A percentile compares a stretch with the other conserved stretches of the same genome.
Conservation (phyloP, 768 basidiomycete species). For the Wakefieldia striispora region DNA sequence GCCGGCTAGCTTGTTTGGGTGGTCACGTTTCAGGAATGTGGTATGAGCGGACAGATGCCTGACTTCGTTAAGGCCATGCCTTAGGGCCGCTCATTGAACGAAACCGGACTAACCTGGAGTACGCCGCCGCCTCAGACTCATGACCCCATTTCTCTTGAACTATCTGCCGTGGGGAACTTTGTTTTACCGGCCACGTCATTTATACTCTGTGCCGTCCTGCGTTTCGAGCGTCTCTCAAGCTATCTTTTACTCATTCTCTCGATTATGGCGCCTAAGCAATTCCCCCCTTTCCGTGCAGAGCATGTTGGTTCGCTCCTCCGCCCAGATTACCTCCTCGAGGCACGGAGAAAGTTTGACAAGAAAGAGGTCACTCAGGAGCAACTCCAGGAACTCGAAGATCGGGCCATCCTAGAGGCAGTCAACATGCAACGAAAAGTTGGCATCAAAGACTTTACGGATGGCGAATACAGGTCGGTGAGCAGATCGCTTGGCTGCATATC, state of each 20-base stretch:
- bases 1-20: no score
- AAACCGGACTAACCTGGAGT: no score
- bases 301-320: conserved; percentile 46
- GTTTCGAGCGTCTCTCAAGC: no score
- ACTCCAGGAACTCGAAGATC: conserved; percentile 38
- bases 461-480: conserved; percentile 36
- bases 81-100: no score
- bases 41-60: no score
- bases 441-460: conserved; percentile 42
- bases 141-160: no score
- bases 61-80: no score
- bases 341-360: conserved; percentile 35
- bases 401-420: conserved; percentile 36
- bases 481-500: not conserved
- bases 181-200: no score
- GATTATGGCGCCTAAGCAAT: conserved; percentile 21
- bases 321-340: conserved; percentile 38
- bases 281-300: conserved; percentile 46
- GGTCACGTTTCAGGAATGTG: no score
- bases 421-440: conserved; percentile 39
- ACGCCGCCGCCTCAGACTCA: no score
- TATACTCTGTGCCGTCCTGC: no score
- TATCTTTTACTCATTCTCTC: not conserved
- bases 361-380: conserved; percentile 35
- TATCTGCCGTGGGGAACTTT: no score